Evolutionary conservation across 176 grass and related monocot species (phyloP).

Genomic region (Ananas comosus): DNA sequence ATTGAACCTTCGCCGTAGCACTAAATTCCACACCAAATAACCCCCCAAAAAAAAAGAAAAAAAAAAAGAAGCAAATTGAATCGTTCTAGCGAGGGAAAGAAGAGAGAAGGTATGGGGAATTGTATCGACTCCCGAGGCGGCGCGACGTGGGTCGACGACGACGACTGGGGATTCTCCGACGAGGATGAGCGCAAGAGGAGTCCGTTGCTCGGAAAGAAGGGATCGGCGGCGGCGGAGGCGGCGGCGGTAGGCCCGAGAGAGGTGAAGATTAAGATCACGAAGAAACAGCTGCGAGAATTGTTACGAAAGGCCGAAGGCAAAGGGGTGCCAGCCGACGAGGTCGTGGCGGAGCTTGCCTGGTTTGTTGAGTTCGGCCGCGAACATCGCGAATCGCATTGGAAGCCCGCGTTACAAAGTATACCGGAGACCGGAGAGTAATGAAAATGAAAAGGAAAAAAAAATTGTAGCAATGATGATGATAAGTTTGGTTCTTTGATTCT

Average conservation of each 20-base stretch:
- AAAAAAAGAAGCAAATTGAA: constrained; percentile 21
- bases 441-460: not conserved
- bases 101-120: constrained; percentile 37
- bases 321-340: constrained; percentile 19
- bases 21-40: not conserved
- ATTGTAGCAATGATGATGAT: not conserved
- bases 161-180: not conserved
- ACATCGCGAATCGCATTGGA: constrained; percentile 25
- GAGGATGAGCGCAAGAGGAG: not conserved
- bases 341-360: constrained; percentile 32
- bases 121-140: constrained; percentile 30
- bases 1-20: not conserved
- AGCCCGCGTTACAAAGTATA: constrained; percentile 43
- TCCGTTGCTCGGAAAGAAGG: not conserved
- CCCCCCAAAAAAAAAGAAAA: constrained; percentile 9
- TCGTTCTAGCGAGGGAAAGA: not conserved
- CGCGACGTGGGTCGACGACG: constrained; percentile 48
- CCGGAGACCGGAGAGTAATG: constrained; percentile 23
- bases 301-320: constrained; percentile 25
- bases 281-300: constrained; percentile 48
- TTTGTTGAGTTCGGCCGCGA: constrained; percentile 11
- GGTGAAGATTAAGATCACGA: constrained; percentile 55
- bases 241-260: constrained; percentile 8
- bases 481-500: not conserved
- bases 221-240: not conserved